Base-by-base conservation (phyloP, 2,329 filamentous ascomycete species). In the Hymenoscyphus linearis region DNA sequence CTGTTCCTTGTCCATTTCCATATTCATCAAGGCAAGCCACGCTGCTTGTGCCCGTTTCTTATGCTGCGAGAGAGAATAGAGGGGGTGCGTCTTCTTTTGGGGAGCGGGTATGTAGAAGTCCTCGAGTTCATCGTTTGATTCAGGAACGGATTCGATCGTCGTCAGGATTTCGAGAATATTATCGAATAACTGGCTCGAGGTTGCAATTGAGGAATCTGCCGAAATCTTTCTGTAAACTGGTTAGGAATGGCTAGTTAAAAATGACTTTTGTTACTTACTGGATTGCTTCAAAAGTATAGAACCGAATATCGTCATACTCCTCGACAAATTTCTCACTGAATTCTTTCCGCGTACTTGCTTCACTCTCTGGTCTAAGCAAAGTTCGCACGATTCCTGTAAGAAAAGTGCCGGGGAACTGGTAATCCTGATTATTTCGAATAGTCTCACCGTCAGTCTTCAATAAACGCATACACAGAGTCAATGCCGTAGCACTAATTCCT, bases 11-110 rank as follows among this genome's bases (percentile, higher is more conserved):
- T 81, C 84, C 56, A 92, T 80, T 3, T 82, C 80, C 60, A 87
- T 78, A 60, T 82, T 83, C 71, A 98, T 85, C 25, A 96, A 75
- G 2, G 88, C 83, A 18, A 96, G 77, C 93, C 93, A 98, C 2
- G 91, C 90, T 62, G 91, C 88, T 73, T 97, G 92, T 0, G 89
- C 91, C 67, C 86, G 85, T 70, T 85, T 89, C 76, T 90, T 93
- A 76, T 93, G 90, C 62, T 88, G 82, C 14, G 81, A 80, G 6
- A 88, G 76, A 2, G 87, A 90, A 54, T 80, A 79, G 13, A 93
- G 77, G 16, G 81, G 76, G 66, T 90, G 87, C 60, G 86, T 85
- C 69, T 85, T 86, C 74, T 88, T 88, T 68, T 82, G 80, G 9
- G 88, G 87, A 57, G 81, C 75, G 47, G 82, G 76, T 53, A 87